phyloP scores from a whole-genome alignment of 225 moss, liverwort and hornwort species.

The Straminergon stramineum region DNA sequence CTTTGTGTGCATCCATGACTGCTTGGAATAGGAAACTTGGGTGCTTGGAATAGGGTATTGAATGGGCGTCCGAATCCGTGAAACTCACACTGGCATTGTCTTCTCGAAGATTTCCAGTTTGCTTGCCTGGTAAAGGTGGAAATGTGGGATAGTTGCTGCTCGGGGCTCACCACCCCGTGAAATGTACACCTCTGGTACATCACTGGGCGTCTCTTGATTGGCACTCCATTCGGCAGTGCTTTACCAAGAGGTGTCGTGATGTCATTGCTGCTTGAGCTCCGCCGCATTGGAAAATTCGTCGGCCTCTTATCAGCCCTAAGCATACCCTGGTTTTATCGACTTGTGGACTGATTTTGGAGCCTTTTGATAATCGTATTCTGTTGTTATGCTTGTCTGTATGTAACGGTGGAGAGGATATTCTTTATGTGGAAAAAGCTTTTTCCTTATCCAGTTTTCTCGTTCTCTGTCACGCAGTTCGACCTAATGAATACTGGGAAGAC shows the following conservation, averaged over 20 bases:
- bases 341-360: not conserved
- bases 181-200: not conserved
- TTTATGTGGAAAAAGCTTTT: not conserved
- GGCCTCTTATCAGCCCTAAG: not conserved
- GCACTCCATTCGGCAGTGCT: not conserved
- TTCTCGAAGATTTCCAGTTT: not conserved
- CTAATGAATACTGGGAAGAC: slow-evolving; percentile 45
- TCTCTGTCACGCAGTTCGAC: slow-evolving; percentile 58
- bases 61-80: not conserved
- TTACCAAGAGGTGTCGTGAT: not conserved
- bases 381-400: not conserved
- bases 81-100: not conserved
- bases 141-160: not conserved
- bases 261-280: not conserved
- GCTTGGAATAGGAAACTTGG: not conserved
- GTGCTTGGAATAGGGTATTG: not conserved
- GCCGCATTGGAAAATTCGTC: not conserved
- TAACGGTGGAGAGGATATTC: not conserved
- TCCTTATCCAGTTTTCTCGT: not conserved
- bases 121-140: not conserved
- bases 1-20: not conserved
- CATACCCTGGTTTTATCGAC: not conserved
- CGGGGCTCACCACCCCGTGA: not conserved
- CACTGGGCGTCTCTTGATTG: not conserved
- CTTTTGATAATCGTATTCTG: not conserved